Base-by-base conservation (phyloP, 1,284 basidiomycete genomes). In the Moesziomyces sp. region DNA sequence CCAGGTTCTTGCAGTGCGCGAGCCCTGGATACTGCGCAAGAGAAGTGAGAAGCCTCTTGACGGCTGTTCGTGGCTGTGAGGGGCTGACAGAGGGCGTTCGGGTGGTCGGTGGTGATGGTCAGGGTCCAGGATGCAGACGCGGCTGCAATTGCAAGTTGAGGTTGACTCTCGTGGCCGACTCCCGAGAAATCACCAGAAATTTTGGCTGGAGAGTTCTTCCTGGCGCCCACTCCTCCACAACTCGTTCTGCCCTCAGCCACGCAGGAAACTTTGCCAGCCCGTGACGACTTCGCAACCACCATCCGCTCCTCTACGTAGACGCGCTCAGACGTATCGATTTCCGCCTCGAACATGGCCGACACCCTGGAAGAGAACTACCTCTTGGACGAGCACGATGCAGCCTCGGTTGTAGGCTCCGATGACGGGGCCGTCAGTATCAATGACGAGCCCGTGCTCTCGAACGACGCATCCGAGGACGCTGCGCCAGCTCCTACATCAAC, bases 331-430 rank as follows among this genome's bases (percentile, higher is more conserved):
- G 21, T 21, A 21, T 21, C 21, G 21, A 21, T 21, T 21, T 21
- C 21, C 21, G 24, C 34, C 10, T 30, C 47, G 11, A 69, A 69
- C 8, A 80, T 80, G 78, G 78, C 69, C 3, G 78, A 80, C 64
- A 74, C 74, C 7, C 42, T 80, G 43, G 74, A 78, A 53, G 77
- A 81, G 54, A 78, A 79, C 30, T 73, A 76, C 21, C 53, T 75
- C 30, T 42, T 80, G 5, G 78, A 77, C n/a, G 77, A 77, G 18
- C 47, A 68, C n/a, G 62, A 74, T 38, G 58, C 59, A 28, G 53
- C 16, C 5, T 76, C 74, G 8, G 46, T 66, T 3, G 26, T 44
- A 42, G 67, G 53, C 11, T 74, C 74, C 38, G 70, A 77, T 26
- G 58, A 58, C 26, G 74, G 71, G 43, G 65, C 62, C 16, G 64